Conservation (phyloP, 139 green algal species). For the Raphidocelis subcapitata region DNA sequence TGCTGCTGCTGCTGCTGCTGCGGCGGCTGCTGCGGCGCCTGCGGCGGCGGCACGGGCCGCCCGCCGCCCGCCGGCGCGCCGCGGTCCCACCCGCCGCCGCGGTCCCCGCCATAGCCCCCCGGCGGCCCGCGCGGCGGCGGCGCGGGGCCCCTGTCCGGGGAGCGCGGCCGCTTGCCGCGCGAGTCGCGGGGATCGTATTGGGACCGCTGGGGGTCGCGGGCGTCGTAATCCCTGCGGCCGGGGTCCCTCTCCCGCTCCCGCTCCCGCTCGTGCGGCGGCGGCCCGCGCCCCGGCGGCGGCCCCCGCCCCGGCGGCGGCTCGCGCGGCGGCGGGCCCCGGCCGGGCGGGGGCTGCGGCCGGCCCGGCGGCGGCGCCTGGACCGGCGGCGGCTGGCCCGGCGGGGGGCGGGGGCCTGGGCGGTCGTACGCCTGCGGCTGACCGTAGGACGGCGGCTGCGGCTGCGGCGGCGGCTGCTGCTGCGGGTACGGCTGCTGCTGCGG, state of each 20-base stretch:
- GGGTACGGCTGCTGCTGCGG: not conserved
- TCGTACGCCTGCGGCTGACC: not conserved
- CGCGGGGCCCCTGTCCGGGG: too few species aligned
- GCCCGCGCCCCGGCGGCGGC: not conserved
- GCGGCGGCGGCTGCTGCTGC: constrained; percentile 9
- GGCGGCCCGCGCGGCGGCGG: too few species aligned
- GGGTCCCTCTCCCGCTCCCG: not conserved
- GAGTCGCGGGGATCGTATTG: too few species aligned
- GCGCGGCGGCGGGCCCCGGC: not conserved
- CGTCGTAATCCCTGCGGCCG: not conserved
- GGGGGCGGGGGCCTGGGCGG: too few species aligned
- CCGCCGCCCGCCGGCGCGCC: not conserved
- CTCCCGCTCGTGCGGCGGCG: not conserved
- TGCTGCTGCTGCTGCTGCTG: constrained; percentile 1
- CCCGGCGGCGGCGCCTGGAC: not conserved
- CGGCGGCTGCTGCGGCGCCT: constrained; percentile 5
- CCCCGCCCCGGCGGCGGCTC: not conserved
- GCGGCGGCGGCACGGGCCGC: not conserved
- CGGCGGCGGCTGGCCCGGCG: not conserved
- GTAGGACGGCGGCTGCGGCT: not conserved
- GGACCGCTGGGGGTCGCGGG: too few species aligned
- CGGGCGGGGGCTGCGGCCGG: too few species aligned
- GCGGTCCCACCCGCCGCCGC: not conserved
- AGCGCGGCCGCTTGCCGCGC: too few species aligned
- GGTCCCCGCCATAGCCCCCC: too few species aligned